These are phyloP conservation scores for Phyllosticta paracitricarpa DNA, from an alignment of 2,329 filamentous ascomycete genomes.

Conservation along the genomic window DNA sequence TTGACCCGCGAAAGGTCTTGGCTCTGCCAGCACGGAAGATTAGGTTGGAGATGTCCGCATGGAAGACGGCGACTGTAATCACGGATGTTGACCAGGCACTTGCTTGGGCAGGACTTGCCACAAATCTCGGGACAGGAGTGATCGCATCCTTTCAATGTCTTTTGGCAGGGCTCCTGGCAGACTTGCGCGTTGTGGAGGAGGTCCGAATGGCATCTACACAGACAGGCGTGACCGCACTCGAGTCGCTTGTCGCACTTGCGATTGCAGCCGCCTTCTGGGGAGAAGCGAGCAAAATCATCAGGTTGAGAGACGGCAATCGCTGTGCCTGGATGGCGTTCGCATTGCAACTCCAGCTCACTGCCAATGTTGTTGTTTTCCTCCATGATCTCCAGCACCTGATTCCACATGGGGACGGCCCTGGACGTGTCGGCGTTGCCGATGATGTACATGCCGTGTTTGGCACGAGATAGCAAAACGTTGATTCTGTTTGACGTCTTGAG, in stretches of 20 bases:
- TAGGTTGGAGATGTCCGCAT: constrained; percentile 19
- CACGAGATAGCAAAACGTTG: constrained; percentile 58
- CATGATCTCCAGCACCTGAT: constrained; percentile 46
- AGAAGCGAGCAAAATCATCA: constrained; percentile 20
- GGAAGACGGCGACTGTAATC: constrained; percentile 16
- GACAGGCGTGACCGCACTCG: constrained; percentile 22
- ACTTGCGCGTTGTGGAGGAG: constrained; percentile 19
- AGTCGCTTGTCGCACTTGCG: constrained; percentile 17
- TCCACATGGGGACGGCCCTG: constrained; percentile 52
- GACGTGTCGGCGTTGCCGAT: constrained; percentile 57
- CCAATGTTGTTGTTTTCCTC: constrained; percentile 15
- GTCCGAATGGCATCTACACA: constrained; percentile 22
- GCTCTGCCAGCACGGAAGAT: constrained; percentile 14
- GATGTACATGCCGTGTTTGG: constrained; percentile 60
- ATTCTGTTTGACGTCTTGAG: constrained; percentile 56
- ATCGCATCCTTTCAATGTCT: constrained; percentile 16
- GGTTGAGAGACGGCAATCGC: constrained; percentile 17
- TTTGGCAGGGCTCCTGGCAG: constrained; percentile 20
- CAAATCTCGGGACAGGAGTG: constrained; percentile 21
- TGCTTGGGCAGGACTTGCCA: constrained; percentile 18
- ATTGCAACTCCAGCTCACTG: constrained; percentile 16
- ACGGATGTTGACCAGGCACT: constrained; percentile 15
- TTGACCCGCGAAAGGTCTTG: constrained; percentile 38
- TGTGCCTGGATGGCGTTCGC: constrained; percentile 20
- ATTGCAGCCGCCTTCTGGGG: constrained; percentile 24